phyloP scores from a whole-genome alignment of 345 rosid species.

The Gossypium mustelinum region DNA sequence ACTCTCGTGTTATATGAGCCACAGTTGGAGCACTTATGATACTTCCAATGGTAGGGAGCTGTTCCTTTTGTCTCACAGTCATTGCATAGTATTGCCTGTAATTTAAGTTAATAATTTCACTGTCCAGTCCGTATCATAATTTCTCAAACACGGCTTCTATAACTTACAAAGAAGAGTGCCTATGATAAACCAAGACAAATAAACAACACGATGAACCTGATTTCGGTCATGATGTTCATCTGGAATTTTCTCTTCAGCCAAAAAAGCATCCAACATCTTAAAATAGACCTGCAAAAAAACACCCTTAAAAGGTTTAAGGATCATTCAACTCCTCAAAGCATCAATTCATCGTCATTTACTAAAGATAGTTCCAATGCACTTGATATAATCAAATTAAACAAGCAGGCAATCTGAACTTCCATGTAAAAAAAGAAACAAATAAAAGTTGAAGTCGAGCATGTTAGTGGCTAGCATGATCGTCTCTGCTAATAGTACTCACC shows the following conservation, averaged over 20 bases:
- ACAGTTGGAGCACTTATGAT: conserved; percentile 57
- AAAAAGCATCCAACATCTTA: conserved; percentile 69
- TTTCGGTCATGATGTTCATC: conserved; percentile 53
- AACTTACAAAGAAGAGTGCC: background rate
- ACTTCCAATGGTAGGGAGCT: conserved; percentile 62
- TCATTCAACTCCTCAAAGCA: background rate
- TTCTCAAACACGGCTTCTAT: no score
- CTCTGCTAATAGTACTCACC: background rate
- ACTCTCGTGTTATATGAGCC: conserved; percentile 70
- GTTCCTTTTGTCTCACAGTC: conserved; percentile 65
- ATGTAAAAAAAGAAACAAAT: background rate
- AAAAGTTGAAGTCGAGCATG: background rate
- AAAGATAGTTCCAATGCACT: conserved; percentile 1
- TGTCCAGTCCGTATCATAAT: no score
- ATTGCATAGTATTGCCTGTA: conserved; percentile 58
- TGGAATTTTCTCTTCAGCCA: conserved; percentile 70
- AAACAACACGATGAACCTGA: conserved; percentile 47
- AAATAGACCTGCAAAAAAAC: conserved; percentile 58
- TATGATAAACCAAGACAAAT: background rate
- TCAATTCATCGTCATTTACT: background rate
- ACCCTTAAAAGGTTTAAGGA: conserved; percentile 4
- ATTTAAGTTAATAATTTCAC: background rate
- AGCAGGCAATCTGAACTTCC: background rate
- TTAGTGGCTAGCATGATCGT: background rate
- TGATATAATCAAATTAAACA: background rate